A percentile compares a stretch with the other conserved stretches of the same genome.
These are phyloP conservation scores for Botrytis pseudocinerea DNA, from an alignment of 2,329 filamentous ascomycete species.

Conservation along the genomic window DNA sequence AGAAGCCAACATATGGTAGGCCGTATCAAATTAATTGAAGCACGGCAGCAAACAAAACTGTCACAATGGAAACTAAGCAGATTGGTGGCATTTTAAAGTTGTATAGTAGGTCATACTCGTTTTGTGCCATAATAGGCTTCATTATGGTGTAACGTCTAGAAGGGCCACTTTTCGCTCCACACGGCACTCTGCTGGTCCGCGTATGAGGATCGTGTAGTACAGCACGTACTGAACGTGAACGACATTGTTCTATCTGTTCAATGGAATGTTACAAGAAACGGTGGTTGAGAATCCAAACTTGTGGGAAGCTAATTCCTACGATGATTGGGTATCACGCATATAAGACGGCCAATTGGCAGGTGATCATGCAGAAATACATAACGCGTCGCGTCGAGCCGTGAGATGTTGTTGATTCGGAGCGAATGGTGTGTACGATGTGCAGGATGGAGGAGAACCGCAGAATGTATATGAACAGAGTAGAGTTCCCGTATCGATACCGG, in stretches of 20 bases:
- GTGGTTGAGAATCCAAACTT: background rate
- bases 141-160: background rate
- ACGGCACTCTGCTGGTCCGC: constrained; percentile 4
- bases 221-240: background rate
- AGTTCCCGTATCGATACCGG: background rate
- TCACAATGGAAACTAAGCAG: background rate
- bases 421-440: background rate
- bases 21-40: constrained; percentile 16
- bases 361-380: background rate
- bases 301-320: background rate
- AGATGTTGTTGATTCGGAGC: background rate
- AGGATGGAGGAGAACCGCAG: background rate
- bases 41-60: background rate
- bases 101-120: constrained; percentile 2
- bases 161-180: background rate
- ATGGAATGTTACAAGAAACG: background rate
- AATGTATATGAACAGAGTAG: background rate
- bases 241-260: background rate
- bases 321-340: too few relatives aligned
- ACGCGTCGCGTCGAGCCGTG: background rate
- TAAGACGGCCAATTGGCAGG: background rate
- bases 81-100: background rate
- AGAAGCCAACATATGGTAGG: background rate
- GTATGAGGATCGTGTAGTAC: background rate
- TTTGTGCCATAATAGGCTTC: constrained; percentile 7